phyloP scores from a whole-genome alignment of 2,329 filamentous ascomycete species.

The Colletotrichum sp. region DNA sequence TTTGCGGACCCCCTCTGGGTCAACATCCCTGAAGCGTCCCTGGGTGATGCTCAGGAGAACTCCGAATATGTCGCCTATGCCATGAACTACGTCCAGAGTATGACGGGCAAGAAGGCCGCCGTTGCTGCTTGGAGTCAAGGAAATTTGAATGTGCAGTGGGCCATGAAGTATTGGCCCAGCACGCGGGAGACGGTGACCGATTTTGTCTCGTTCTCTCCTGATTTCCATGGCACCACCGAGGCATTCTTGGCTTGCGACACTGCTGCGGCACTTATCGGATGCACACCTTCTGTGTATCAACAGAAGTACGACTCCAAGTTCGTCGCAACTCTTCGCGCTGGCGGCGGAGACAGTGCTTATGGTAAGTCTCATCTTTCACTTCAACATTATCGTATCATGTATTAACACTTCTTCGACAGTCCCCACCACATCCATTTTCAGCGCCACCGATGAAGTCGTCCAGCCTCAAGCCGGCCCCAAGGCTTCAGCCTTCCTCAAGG shows the following conservation, averaged over 20 bases:
- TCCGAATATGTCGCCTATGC: conserved; percentile 63
- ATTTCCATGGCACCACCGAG: conserved; percentile 42
- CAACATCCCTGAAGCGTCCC: conserved; percentile 55
- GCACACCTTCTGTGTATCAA: conserved; percentile 47
- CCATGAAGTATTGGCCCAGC: conserved; percentile 61
- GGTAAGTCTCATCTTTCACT: not conserved
- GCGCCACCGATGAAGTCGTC: conserved; percentile 54
- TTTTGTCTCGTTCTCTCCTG: conserved; percentile 56
- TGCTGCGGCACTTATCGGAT: not conserved
- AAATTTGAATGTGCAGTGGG: conserved; percentile 60
- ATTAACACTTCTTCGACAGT: conserved; percentile 29
- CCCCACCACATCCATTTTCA: conserved; percentile 59
- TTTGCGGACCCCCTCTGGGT: conserved; percentile 59
- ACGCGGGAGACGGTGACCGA: conserved; percentile 49
- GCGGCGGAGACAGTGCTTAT: conserved; percentile 56
- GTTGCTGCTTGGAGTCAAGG: conserved; percentile 62
- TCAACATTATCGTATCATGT: accelerated
- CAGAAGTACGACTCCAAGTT: conserved; percentile 49
- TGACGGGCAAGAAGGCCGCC: conserved; percentile 43
- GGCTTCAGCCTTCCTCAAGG: conserved; percentile 50
- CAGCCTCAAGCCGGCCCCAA: conserved; percentile 49
- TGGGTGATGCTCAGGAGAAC: conserved; percentile 54
- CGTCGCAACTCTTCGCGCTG: conserved; percentile 43
- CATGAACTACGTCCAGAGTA: conserved; percentile 57
- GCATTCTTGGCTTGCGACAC: not conserved